These are phyloP conservation scores for Diplocarpon rosae DNA, from an alignment of 2,329 filamentous ascomycete species.

Conservation along the genomic window DNA sequence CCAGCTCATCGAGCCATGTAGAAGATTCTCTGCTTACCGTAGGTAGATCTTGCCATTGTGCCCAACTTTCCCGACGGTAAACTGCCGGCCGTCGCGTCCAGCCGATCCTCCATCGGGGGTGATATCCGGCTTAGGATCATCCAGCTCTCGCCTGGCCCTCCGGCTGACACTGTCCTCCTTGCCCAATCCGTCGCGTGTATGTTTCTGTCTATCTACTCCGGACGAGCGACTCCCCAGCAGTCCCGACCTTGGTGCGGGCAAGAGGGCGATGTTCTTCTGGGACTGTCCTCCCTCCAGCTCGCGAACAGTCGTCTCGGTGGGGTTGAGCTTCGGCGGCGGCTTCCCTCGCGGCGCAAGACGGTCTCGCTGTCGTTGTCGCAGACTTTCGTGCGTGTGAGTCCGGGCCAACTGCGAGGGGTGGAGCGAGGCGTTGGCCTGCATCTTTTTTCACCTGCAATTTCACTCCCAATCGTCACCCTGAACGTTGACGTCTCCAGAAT, in stretches of 20 bases:
- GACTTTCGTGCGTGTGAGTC: conserved; percentile 21
- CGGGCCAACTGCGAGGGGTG: conserved; percentile 11
- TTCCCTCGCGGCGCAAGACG: conserved; percentile 24
- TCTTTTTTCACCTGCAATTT: too few relatives aligned
- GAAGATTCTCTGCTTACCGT: conserved; percentile 43
- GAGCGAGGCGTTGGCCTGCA: conserved; percentile 17
- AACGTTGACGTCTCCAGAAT: too few relatives aligned
- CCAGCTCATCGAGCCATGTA: conserved; percentile 12
- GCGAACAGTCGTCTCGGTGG: conserved; percentile 15
- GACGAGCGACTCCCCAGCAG: conserved; percentile 14
- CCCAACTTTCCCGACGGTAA: conserved; percentile 71
- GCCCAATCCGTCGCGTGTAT: conserved; percentile 22
- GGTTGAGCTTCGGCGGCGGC: conserved; percentile 17
- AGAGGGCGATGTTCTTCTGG: conserved; percentile 16
- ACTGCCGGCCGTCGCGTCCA: conserved; percentile 35
- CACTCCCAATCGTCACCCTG: too few relatives aligned
- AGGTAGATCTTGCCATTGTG: conserved; percentile 76
- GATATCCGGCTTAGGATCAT: conserved; percentile 44
- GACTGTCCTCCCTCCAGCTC: conserved; percentile 14
- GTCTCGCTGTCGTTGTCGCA: conserved; percentile 28
- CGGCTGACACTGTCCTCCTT: conserved; percentile 22
- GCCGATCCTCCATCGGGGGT: conserved; percentile 49
- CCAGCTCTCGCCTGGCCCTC: conserved; percentile 26
- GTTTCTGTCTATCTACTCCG: conserved; percentile 18
- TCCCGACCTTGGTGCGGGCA: conserved; percentile 19